Conservation (phyloP, 257 asterid genomes). For the Solanum chiquidenum region DNA sequence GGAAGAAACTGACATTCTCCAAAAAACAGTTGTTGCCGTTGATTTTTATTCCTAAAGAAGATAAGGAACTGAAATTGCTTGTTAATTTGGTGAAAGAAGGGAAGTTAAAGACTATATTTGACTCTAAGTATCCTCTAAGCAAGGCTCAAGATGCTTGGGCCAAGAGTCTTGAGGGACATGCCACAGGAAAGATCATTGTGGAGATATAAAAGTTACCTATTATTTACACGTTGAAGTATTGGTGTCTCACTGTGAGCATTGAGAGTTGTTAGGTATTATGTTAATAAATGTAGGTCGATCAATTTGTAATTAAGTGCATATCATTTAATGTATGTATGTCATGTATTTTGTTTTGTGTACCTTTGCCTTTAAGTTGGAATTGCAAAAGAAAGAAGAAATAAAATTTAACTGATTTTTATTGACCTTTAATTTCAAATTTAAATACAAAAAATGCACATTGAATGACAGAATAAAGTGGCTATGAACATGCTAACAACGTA, state of each 20-base stretch:
- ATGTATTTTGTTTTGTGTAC: no score
- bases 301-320: no score
- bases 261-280: no score
- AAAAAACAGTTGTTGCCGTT: constrained; percentile 42
- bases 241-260: no score
- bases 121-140: constrained; percentile 38
- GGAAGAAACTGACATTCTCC: constrained; percentile 38
- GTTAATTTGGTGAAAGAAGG: constrained; percentile 46
- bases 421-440: not conserved
- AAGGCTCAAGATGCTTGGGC: constrained; percentile 58
- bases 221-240: no score
- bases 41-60: constrained; percentile 25
- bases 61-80: constrained; percentile 22
- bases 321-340: no score
- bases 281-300: no score
- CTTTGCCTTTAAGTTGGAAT: no score
- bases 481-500: not conserved
- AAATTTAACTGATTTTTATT: not conserved
- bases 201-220: constrained; percentile 2
- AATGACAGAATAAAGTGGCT: not conserved
- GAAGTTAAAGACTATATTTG: constrained; percentile 35
- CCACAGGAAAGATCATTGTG: constrained; percentile 45
- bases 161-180: constrained; percentile 53
- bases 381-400: no score
- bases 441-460: not conserved